Base-by-base conservation (phyloP, 2,329 filamentous ascomycete genomes). In the Sclerotiophoma versabilis region DNA sequence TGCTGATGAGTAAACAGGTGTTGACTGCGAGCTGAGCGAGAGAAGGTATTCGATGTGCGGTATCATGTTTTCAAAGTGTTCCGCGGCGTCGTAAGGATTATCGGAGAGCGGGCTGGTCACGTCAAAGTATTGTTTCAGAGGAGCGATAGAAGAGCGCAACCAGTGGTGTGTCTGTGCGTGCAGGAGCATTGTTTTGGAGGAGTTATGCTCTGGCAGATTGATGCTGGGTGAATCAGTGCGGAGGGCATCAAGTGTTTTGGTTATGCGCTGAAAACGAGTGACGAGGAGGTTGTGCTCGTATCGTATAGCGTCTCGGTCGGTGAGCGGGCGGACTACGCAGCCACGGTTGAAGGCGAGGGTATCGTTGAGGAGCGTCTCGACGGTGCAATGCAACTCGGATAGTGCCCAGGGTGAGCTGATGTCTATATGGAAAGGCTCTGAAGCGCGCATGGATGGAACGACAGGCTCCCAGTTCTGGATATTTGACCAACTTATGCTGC, bases 1-100 rank as follows among this genome's bases (percentile, higher is more conserved):
- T 9, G 60, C 50, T 0, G 64, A 63, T 1, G 66, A 63, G 51
- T 72, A 74, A 2, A 71, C 61, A 1, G 71, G 70, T 0, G 62
- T 45, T 33, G 23, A 32, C 30, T 44, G 8, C 36, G 29, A n/a
- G 32, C 41, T 42, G 30, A 41, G 44, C 12, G 43, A 43, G 17
- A 57, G 49, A 4, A 60, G 55, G 34, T 46, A 54, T 14, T 38
- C 58, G 32, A 56, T 61, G 38, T 66, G 39, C 14, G 58, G 42
- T 39, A 68, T 57, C 54, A 70, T 52, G n/a, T 38, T 37, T 23
- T 53, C 12, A 44, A 59, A 54, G 32, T 68, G 45, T 34, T 49
- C 52, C 4, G 48, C 54, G 2, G 58, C n/a, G n/a, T 67, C 62
- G 15, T 62, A 56, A 3, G 65, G 60, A 7, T 60, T 49, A 8